Conservation (phyloP, 345 rosid genomes). For the Ricinus communis region DNA sequence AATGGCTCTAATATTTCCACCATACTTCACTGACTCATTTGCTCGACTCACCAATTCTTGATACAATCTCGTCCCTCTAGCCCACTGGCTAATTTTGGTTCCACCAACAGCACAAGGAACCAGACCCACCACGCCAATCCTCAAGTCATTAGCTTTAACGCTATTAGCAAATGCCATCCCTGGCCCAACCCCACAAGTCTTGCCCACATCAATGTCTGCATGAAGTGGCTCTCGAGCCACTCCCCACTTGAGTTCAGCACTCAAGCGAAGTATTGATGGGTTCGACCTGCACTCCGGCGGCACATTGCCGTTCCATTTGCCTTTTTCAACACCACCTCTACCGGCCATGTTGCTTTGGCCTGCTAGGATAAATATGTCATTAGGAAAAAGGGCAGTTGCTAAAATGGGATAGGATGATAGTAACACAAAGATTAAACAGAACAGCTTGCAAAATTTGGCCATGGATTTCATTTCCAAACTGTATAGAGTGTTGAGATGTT, state of each 20-base stretch:
- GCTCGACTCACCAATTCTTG: slow-evolving; percentile 17
- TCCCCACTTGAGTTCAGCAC: slow-evolving; percentile 18
- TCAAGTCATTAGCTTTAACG: neutral
- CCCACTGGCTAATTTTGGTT: slow-evolving; percentile 23
- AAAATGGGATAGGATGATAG: neutral
- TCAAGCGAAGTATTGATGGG: slow-evolving; percentile 22
- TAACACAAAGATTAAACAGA: neutral
- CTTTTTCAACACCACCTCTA: slow-evolving; percentile 18
- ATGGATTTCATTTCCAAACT: neutral
- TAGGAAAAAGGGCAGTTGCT: neutral
- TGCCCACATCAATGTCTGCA: slow-evolving; percentile 11
- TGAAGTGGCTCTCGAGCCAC: slow-evolving; percentile 25
- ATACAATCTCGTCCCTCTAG: slow-evolving; percentile 16
- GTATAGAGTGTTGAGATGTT: neutral
- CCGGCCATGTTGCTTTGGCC: slow-evolving; percentile 37
- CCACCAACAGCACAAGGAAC: slow-evolving; percentile 28
- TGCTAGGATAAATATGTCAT: slow-evolving; percentile 26
- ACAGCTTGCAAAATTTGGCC: neutral
- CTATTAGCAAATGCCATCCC: slow-evolving; percentile 27
- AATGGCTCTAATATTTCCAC: slow-evolving; percentile 23
- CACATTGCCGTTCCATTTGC: slow-evolving; percentile 20
- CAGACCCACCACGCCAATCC: slow-evolving; percentile 20
- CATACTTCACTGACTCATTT: slow-evolving; percentile 15
- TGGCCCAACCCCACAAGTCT: slow-evolving; percentile 27
- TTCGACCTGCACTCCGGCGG: slow-evolving; percentile 15